These are phyloP conservation scores for Naganishia cerealis DNA, from an alignment of 1,284 basidiomycete species.

Conservation along the genomic window DNA sequence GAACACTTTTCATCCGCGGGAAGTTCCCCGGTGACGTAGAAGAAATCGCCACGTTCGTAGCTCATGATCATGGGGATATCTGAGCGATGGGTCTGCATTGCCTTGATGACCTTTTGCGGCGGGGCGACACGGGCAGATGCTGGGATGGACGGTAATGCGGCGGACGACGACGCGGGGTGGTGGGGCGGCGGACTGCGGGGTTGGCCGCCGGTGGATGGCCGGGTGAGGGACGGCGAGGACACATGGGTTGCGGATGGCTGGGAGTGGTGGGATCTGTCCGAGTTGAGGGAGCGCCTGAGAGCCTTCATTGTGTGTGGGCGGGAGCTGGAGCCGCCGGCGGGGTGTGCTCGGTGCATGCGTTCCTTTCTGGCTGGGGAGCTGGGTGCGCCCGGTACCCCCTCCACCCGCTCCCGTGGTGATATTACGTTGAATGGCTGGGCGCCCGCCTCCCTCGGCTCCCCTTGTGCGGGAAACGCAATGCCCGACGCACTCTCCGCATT, in stretches of 20 bases:
- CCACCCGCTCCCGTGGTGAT: too few species aligned
- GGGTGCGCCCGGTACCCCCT: too few species aligned
- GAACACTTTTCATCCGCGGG: slow-evolving; percentile 56
- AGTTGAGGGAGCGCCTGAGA: slow-evolving; percentile 75
- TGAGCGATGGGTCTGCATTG: slow-evolving; percentile 69
- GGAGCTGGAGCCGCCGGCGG: too few species aligned
- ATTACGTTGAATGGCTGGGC: too few species aligned
- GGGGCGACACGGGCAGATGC: slow-evolving; percentile 71
- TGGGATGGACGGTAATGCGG: slow-evolving; percentile 63
- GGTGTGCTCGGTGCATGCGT: too few species aligned
- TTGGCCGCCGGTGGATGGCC: slow-evolving; percentile 1
- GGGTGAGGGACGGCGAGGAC: slow-evolving; percentile 24
- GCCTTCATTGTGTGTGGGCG: slow-evolving; percentile 68
- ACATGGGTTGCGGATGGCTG: slow-evolving; percentile 48
- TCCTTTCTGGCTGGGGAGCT: too few species aligned
- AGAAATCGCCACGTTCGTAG: slow-evolving; percentile 94
- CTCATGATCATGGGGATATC: slow-evolving; percentile 81
- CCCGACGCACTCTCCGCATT: background rate
- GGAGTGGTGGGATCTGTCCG: slow-evolving; percentile 65
- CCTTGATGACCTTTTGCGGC: slow-evolving; percentile 93
- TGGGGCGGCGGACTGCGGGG: slow-evolving; percentile 28
- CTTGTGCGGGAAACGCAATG: too few species aligned
- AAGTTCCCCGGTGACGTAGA: slow-evolving; percentile 84
- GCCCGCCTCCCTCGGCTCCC: too few species aligned
- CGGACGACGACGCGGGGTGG: slow-evolving; percentile 40